These are phyloP conservation scores for Saussurea involucrata DNA, from an alignment of 129 eudicot genomes.

Conservation along the genomic window DNA sequence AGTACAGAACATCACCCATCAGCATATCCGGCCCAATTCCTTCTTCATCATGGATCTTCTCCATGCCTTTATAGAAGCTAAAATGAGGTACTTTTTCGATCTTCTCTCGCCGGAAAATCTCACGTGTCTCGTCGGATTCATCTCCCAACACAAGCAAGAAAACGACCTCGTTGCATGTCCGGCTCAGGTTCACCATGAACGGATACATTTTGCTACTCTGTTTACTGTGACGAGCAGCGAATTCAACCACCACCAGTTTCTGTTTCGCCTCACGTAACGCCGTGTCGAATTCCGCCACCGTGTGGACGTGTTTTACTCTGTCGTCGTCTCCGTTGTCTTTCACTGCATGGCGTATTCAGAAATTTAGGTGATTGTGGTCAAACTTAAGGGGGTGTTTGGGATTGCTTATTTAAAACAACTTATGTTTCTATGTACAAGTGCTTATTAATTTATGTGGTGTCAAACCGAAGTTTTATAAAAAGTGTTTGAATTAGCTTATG, in stretches of 20 bases:
- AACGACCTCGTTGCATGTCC: slow-evolving; percentile 80
- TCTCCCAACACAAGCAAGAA: slow-evolving; percentile 84
- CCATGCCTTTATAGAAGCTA: slow-evolving; percentile 77
- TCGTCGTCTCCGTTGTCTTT: slow-evolving; percentile 28
- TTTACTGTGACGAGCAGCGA: slow-evolving; percentile 51
- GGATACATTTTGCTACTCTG: slow-evolving; percentile 70
- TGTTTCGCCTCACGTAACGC: slow-evolving; percentile 64
- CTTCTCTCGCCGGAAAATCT: slow-evolving; percentile 56
- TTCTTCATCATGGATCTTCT: slow-evolving; percentile 88
- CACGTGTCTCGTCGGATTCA: slow-evolving; percentile 60
- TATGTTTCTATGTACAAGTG: too few relatives aligned
- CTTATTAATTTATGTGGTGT: too few relatives aligned
- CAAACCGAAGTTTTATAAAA: too few relatives aligned
- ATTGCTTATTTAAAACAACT: too few relatives aligned
- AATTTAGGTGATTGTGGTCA: too few relatives aligned
- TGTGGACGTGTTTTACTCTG: slow-evolving; percentile 58
- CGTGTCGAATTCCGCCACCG: slow-evolving; percentile 56
- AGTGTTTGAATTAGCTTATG: too few relatives aligned
- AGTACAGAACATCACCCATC: slow-evolving; percentile 80
- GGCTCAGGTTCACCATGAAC: slow-evolving; percentile 77
- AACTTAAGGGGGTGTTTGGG: too few relatives aligned
- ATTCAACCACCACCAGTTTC: slow-evolving; percentile 84
- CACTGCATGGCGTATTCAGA: too few relatives aligned
- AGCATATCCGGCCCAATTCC: slow-evolving; percentile 86
- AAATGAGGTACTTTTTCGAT: slow-evolving; percentile 82